Base-by-base conservation (phyloP, 371 early-diverging fungal genomes). In the Rhizopus delemar region DNA sequence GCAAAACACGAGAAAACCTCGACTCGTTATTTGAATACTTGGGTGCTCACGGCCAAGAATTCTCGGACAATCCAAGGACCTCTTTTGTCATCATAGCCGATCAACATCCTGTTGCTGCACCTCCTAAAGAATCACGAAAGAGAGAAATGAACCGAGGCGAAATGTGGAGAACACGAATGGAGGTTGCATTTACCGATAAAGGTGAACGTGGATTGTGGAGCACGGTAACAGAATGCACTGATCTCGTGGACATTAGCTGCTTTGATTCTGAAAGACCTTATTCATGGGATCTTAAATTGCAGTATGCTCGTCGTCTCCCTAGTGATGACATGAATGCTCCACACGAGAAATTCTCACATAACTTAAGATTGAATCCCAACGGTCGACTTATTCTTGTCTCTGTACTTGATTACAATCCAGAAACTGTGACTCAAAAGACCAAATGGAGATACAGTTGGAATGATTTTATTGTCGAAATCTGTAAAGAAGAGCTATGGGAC, bases 401-500 rank as follows among this genome's bases (percentile, higher is more conserved):
- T 9, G 62, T 58, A 0, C 41, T 51, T 0, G 76, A 67, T 13
- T 75, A 73, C 52, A 12, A 51, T 5, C 74, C 76, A 2, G 32
- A 53, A 0, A 29, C 43, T 0, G 66, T 77, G 0, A 70, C 63
- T 3, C 73, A 77, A 59, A 75, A 73, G 58, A 75, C 75, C 0
- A 75, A 71, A 48, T 80, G 78, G 77, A 41, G 53, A 0, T 77
- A 77, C 36, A 66, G 57, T 5, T 74, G 68, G 60, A 63, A 64
- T 4, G 63, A 65, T 12, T 74, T 65, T 57, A 55, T 74, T 5
- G 54, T 77, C 2, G 80, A 80, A 28, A 63, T 80, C 28, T 64
- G 67, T 8, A 52, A 63, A 11, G 77, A 80, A 12, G 77, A 80
- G 15, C 52, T 75, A 3, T 80, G 80, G 80, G 66, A 77, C 39